Evolutionary conservation across 345 rosid species (phyloP).

Genomic region (Dipteronia sinensis): DNA sequence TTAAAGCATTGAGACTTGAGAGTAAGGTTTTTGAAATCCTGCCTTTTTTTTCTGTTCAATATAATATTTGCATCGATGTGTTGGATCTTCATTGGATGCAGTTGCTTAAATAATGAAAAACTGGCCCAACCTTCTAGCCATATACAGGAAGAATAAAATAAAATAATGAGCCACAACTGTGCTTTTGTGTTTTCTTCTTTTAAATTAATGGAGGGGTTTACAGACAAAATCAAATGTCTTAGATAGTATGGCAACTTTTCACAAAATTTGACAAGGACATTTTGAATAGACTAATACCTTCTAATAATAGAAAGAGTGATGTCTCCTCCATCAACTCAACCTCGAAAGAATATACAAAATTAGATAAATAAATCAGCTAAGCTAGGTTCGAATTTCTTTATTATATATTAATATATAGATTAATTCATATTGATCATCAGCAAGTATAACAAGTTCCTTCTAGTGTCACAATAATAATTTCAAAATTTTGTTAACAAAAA

Average conservation of each 20-base stretch:
- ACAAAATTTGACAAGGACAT: background rate
- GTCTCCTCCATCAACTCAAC: background rate
- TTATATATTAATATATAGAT: no score
- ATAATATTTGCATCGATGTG: slow-evolving; percentile 12
- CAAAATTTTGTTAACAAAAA: background rate
- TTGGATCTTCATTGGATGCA: slow-evolving; percentile 25
- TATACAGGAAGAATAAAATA: background rate
- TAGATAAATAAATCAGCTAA: background rate
- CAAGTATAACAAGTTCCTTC: background rate
- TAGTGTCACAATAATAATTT: background rate
- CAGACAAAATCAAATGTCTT: slow-evolving; percentile 16
- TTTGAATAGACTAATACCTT: slow-evolving; percentile 16
- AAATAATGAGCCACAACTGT: background rate
- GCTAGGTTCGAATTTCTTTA: background rate
- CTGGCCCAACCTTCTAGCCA: background rate
- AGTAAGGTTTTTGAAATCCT: background rate
- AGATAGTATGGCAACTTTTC: slow-evolving; percentile 11
- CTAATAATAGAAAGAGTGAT: background rate
- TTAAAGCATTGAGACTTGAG: background rate
- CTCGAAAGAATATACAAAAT: background rate
- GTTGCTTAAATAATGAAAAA: slow-evolving; percentile 32
- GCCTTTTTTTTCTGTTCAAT: background rate
- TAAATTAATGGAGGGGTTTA: background rate
- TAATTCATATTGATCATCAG: no score
- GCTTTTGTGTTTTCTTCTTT: background rate